phyloP scores from a whole-genome alignment of 2,329 filamentous ascomycete species.

The Claviceps sp. region DNA sequence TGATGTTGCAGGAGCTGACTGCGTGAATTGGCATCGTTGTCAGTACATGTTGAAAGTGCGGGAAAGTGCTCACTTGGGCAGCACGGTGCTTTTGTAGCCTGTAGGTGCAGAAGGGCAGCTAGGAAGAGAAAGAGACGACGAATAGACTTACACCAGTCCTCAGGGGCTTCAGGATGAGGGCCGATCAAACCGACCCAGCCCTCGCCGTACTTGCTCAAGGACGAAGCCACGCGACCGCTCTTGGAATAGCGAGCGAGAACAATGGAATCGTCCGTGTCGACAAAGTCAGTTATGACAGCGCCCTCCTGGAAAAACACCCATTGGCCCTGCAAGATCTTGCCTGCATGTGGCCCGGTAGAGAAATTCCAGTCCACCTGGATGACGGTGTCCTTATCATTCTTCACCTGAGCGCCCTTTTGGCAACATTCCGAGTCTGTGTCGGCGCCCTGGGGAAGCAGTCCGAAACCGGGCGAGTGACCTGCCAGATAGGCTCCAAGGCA shows the following conservation, averaged over 20 bases:
- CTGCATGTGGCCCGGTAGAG: slow-evolving; percentile 7
- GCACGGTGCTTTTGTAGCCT: no score
- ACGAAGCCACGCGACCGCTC: slow-evolving; percentile 12
- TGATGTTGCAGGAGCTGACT: slow-evolving; percentile 7
- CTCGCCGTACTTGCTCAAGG: slow-evolving; percentile 11
- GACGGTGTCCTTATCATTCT: slow-evolving; percentile 9
- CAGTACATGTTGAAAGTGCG: no score
- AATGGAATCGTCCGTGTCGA: slow-evolving; percentile 4
- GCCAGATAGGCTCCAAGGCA: slow-evolving; percentile 17
- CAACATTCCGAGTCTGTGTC: slow-evolving; percentile 8
- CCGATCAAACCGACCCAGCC: slow-evolving; percentile 15
- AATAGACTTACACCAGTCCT: slow-evolving; percentile 13
- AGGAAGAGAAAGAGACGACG: not conserved
- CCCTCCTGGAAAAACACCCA: slow-evolving; percentile 18
- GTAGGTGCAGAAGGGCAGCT: not conserved
- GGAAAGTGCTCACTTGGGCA: no score
- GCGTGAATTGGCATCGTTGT: not conserved
- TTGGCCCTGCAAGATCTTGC: slow-evolving; percentile 7
- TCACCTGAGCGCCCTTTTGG: slow-evolving; percentile 10
- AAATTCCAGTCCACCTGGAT: slow-evolving; percentile 15
- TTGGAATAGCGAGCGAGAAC: slow-evolving; percentile 13
- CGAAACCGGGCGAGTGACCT: slow-evolving; percentile 11
- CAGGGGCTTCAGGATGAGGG: slow-evolving; percentile 14
- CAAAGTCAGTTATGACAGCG: slow-evolving; percentile 9
- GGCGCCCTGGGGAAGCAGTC: slow-evolving; percentile 9